Conservation (phyloP, 139 green algal genomes). For the Coccomyxa sp. region DNA sequence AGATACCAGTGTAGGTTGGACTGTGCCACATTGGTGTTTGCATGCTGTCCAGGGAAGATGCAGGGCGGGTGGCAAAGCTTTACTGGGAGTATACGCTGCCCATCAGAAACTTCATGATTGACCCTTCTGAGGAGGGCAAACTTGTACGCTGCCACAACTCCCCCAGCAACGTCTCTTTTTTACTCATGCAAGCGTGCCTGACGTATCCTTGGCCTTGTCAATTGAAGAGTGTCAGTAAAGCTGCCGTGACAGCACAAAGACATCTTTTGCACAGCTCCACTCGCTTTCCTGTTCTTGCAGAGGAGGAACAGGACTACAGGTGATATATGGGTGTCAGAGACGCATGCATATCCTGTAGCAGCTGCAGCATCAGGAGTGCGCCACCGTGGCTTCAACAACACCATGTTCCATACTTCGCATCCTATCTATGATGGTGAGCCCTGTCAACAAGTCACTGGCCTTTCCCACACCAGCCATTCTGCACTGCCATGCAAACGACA, state of each 20-base stretch:
- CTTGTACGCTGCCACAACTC: neutral
- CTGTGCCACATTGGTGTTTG: too few species aligned
- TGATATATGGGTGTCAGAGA: slow-evolving; percentile 9
- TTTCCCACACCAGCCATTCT: neutral
- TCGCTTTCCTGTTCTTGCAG: neutral
- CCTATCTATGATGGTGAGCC: neutral
- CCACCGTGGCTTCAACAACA: neutral
- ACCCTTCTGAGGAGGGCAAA: neutral
- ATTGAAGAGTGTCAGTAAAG: neutral
- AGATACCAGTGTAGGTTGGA: neutral
- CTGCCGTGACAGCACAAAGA: neutral
- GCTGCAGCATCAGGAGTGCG: slow-evolving; percentile 9
- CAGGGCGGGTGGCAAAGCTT: neutral
- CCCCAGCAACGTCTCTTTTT: neutral
- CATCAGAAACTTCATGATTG: neutral
- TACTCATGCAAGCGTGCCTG: neutral
- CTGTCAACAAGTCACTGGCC: neutral
- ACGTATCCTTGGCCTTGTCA: neutral
- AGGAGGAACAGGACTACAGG: neutral
- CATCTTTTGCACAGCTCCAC: neutral
- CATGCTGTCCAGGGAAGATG: neutral
- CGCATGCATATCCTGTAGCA: slow-evolving; percentile 1
- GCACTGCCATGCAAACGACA: neutral
- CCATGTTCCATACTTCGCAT: neutral
- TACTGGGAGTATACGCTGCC: slow-evolving; percentile 13